Evolutionary conservation across 345 rosid species (phyloP), one percentile per base, ranked within the genome.

Genomic region (Brassica cretica): DNA sequence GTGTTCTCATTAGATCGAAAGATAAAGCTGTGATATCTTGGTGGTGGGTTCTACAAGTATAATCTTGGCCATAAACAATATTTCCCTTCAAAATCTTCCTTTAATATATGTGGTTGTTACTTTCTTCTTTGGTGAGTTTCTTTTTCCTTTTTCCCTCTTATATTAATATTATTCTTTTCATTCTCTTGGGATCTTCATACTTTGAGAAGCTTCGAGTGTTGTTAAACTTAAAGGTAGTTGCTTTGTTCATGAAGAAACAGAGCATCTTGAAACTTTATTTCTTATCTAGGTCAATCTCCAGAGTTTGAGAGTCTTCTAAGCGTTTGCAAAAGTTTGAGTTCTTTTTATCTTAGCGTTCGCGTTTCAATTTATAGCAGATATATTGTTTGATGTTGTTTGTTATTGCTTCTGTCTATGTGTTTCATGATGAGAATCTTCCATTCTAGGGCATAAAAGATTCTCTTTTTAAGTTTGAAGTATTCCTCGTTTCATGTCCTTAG

Each of bases 21-120:
- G 1, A n/a, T 32, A 46, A 67, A 72, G 70, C 62, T 73, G 78
- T 68, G 65, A 73, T 27, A 27, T 61, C 65, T 79, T 73, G 59
- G 71, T 73, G 56, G 71, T 73, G 78, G 77, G 68, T 68, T 78
- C 70, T 44, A 68, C 19, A 73, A 61, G 46, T 67, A 6, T 73
- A 66, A 60, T 78, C 74, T 49, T 73, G 11, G 74, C 77, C 77
- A 73, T 60, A 25, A 21, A 72, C 55, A 44, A 46, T 44, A 71
- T 37, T 71, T 35, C 15, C 25, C 21, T 41, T 25, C 1, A 68
- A 68, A 53, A 27, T 56, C 33, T 44, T 61, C 53, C 5, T 46
- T 46, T 46, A 46, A 46, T 46, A 46, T 46, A 46, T 46, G 71
- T 77, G 75, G 81, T 27, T 56, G 12, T 1, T 39, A 32, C 16